phyloP scores from a whole-genome alignment of 2,329 filamentous ascomycete genomes.

The Xylaria sp. region DNA sequence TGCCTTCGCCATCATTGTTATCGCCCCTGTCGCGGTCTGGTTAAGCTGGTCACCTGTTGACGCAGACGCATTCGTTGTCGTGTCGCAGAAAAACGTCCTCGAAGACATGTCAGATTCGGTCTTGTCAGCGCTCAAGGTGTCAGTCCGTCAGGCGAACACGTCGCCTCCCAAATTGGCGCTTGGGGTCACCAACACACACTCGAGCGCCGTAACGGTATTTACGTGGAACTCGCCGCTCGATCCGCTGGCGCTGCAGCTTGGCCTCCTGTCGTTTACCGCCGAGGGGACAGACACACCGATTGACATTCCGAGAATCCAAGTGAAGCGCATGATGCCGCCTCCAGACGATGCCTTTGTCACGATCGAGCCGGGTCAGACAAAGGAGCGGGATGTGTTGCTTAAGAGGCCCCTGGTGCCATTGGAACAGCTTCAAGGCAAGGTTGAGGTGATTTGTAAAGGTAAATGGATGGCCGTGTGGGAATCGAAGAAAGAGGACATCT shows the following conservation, averaged over 20 bases:
- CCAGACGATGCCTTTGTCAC: conserved; percentile 35
- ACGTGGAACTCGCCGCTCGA: conserved; percentile 44
- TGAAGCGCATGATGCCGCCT: conserved; percentile 40
- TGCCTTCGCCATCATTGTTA: conserved; percentile 8
- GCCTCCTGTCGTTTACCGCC: conserved; percentile 38
- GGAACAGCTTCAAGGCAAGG: conserved; percentile 31
- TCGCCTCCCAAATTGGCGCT: conserved; percentile 34
- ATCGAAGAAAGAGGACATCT: conserved; percentile 23
- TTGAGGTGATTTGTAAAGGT: conserved; percentile 35
- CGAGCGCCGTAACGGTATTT: conserved; percentile 37
- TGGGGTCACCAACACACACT: conserved; percentile 38
- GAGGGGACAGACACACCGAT: conserved; percentile 32
- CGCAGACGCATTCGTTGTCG: neutral
- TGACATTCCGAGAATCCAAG: conserved; percentile 35
- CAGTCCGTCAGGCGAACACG: conserved; percentile 27
- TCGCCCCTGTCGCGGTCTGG: conserved; percentile 19
- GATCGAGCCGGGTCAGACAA: conserved; percentile 35
- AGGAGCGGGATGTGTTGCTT: conserved; percentile 35
- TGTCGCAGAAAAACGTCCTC: conserved; percentile 5
- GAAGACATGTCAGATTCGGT: conserved; percentile 23
- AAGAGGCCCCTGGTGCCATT: conserved; percentile 34
- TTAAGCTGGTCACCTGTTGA: conserved; percentile 10
- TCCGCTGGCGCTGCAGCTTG: conserved; percentile 37
- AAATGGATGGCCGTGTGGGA: conserved; percentile 37
- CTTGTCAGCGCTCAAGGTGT: conserved; percentile 26